phyloP scores from a whole-genome alignment of 1,284 basidiomycete species.

The Ustilago loliicola region DNA sequence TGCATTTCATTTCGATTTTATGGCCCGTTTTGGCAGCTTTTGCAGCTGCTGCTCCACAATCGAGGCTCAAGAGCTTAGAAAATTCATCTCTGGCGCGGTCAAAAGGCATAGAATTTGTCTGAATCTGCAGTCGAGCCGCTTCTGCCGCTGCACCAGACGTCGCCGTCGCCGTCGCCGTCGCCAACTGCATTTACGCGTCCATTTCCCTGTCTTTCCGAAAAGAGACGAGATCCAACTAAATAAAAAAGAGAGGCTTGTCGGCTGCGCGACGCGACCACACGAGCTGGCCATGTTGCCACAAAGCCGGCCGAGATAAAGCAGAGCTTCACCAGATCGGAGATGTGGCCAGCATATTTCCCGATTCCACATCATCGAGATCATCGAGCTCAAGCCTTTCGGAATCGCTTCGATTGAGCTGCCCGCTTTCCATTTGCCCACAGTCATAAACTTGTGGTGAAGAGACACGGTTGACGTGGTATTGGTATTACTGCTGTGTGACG shows the following conservation, averaged over 20 bases:
- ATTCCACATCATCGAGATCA: not conserved
- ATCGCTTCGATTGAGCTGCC: no score
- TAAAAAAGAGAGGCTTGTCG: no score
- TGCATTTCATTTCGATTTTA: constrained; percentile 15
- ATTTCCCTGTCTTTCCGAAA: constrained; percentile 4
- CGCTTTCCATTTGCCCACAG: not conserved
- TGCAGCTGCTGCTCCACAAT: constrained; percentile 6
- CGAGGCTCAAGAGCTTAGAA: not conserved
- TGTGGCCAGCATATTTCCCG: not conserved
- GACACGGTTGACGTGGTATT: constrained; percentile 51
- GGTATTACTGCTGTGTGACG: constrained; percentile 32
- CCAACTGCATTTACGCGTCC: constrained; percentile 14
- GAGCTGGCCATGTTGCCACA: constrained; percentile 1
- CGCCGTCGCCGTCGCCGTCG: not conserved
- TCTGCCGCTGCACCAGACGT: not conserved
- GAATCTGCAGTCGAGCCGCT: constrained; percentile 23
- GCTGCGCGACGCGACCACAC: constrained; percentile 21
- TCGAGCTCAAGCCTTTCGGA: not conserved
- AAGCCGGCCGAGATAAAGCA: constrained; percentile 6
- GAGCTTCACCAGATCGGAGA: not conserved
- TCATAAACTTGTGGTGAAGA: not conserved
- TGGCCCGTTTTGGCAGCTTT: not conserved
- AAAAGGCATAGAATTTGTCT: constrained; percentile 22
- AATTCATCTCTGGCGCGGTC: constrained; percentile 26
- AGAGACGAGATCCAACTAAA: not conserved